Evolutionary conservation across 1,139 yeast genomes (phyloP), one percentile per base, ranked within the genome.

Genomic region (Scheffersomyces stambukii): DNA sequence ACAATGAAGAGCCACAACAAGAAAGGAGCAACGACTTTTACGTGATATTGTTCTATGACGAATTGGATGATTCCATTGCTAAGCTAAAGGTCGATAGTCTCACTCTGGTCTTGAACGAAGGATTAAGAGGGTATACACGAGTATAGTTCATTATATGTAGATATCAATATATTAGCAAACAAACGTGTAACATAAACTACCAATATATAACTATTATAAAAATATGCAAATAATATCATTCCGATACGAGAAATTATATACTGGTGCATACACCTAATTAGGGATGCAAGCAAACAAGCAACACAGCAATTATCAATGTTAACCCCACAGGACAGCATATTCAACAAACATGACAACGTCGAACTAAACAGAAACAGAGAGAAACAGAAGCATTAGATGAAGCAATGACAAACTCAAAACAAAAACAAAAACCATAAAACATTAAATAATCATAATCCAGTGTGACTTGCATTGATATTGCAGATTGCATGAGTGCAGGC

Each of bases 11-110:
- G n/a, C n/a, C n/a, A n/a, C n/a, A n/a, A n/a, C n/a, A n/a, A n/a
- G n/a, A n/a, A n/a, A n/a, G n/a, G n/a, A n/a, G n/a, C n/a, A 33
- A 31, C 6, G 37, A 35, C 8, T 39, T 57, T 22, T 59, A 43
- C 30, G 53, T 54, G 23, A 51, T 53, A 4, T 37, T 61, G 23
- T 60, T 70, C 37, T 64, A 67, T 37, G 50, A 52, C 12, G 31
- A 41, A 8, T 31, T 30, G 32, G 64, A 68, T 2, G 60, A 66
- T 39, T 58, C 63, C 3, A 41, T 67, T 13, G 77, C 76, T 15
- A 60, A 71, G 34, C 52, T 60, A 35, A 65, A 63, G 40, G 37
- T 69, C 24, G 71, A 67, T 27, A 59, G 54, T 31, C 45, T 70
- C 23, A 46, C 46, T 5, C 35, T 36, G 18, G 63, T 52, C 7